A percentile compares a stretch with the other conserved stretches of the same genome.
Conservation (phyloP, 768 basidiomycete genomes). For the Boletellus ananas region DNA sequence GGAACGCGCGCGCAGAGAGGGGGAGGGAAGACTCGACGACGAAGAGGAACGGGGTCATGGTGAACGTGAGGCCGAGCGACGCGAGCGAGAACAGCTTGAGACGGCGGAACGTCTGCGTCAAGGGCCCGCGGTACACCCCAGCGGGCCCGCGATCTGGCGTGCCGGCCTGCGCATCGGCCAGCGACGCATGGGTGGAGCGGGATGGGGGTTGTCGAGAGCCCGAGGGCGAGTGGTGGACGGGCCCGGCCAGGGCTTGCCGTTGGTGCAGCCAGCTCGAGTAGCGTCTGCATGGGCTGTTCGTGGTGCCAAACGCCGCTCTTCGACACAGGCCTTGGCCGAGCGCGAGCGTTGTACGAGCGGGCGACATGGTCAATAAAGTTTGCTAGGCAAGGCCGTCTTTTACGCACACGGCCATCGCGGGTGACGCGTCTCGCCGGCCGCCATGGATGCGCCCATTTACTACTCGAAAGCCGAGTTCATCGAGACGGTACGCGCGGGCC, state of each 20-base stretch:
- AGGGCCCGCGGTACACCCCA: conserved; percentile 63
- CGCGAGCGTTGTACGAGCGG: conserved; percentile 1
- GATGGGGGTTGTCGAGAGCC: conserved; percentile 13
- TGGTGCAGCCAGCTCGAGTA: conserved; percentile 1
- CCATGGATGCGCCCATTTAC: conserved; percentile 71
- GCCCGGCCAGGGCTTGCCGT: too few relatives aligned
- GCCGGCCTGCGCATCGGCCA: not conserved
- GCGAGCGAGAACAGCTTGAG: conserved; percentile 82
- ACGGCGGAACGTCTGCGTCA: conserved; percentile 66
- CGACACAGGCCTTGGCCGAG: conserved; percentile 1
- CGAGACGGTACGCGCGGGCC: conserved; percentile 62
- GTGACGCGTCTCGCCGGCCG: conserved; percentile 15
- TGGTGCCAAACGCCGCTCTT: conserved; percentile 2
- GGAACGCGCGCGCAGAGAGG: conserved; percentile 56
- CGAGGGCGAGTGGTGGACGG: not conserved
- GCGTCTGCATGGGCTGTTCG: conserved; percentile 2
- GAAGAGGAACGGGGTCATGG: conserved; percentile 78
- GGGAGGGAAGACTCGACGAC: conserved; percentile 77
- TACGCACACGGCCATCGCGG: conserved; percentile 3
- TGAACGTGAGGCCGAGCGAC: conserved; percentile 64
- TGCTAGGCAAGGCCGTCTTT: not conserved
- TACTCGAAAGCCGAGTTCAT: conserved; percentile 84
- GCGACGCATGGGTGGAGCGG: not conserved
- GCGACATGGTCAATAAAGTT: not conserved
- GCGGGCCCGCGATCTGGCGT: not conserved